Conservation (phyloP, 352 stramenopile genomes). For the Peronospora belbahrii region DNA sequence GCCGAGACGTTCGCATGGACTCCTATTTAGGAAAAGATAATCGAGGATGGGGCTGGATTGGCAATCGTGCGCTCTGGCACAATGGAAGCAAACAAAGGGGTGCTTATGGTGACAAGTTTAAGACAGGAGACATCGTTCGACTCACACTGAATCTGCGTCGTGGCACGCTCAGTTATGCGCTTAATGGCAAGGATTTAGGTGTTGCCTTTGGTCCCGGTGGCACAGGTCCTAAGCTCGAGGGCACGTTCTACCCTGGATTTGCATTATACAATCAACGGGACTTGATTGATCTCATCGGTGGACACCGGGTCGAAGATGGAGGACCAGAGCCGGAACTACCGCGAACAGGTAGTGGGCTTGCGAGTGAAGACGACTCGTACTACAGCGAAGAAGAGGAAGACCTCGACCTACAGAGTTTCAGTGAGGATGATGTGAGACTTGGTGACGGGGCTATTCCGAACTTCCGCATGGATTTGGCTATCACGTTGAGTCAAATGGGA, state of each 20-base stretch:
- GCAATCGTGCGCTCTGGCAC: constrained; percentile 85
- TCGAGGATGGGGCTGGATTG: constrained; percentile 87
- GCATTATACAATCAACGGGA: constrained; percentile 86
- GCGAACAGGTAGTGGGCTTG: constrained; percentile 26
- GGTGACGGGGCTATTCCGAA: constrained; percentile 49
- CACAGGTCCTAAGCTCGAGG: constrained; percentile 78
- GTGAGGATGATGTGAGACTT: constrained; percentile 20
- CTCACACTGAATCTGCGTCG: constrained; percentile 79
- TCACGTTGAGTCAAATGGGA: constrained; percentile 75
- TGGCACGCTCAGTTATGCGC: constrained; percentile 77
- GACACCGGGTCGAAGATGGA: constrained; percentile 74
- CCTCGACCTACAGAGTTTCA: constrained; percentile 24
- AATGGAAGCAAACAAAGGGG: constrained; percentile 87
- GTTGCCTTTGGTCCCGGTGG: constrained; percentile 84
- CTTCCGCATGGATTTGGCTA: constrained; percentile 79
- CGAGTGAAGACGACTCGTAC: constrained; percentile 57
- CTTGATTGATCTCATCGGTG: constrained; percentile 77
- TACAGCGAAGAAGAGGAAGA: constrained; percentile 83
- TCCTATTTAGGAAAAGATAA: constrained; percentile 90
- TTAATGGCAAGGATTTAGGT: constrained; percentile 86
- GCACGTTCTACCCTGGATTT: constrained; percentile 81
- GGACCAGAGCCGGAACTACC: constrained; percentile 22
- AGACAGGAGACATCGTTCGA: constrained; percentile 75
- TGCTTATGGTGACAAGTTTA: constrained; percentile 89
- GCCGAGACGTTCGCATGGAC: constrained; percentile 75